Conservation (phyloP, 306 rosid genomes). For the Datisca glomerata region DNA sequence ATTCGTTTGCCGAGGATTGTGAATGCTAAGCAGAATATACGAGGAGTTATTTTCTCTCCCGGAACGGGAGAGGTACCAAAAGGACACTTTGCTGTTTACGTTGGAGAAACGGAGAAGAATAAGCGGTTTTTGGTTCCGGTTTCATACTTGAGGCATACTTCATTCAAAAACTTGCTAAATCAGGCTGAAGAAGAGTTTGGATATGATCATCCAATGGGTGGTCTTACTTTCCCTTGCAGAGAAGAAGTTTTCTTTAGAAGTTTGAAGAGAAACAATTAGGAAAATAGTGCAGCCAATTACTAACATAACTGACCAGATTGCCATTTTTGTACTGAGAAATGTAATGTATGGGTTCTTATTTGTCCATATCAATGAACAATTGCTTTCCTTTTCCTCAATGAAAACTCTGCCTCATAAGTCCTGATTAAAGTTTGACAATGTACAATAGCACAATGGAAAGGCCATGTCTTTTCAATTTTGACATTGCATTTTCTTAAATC, state of each 20-base stretch:
- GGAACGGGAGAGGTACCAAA: slow-evolving; percentile 7
- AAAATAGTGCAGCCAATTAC: not conserved
- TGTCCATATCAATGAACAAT: not conserved
- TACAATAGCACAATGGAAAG: not conserved
- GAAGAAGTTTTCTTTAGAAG: slow-evolving; percentile 5
- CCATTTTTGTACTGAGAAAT: not conserved
- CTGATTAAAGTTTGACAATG: not conserved
- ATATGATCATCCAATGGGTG: slow-evolving; percentile 24
- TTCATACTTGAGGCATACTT: slow-evolving; percentile 29
- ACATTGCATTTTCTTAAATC: not conserved
- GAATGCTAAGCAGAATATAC: slow-evolving; percentile 4
- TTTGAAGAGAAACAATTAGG: not conserved
- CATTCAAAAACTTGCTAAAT: slow-evolving; percentile 18
- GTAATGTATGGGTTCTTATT: not conserved
- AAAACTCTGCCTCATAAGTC: not conserved
- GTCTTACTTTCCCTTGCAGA: slow-evolving; percentile 29
- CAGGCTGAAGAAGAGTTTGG: slow-evolving; percentile 35
- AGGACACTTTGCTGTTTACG: slow-evolving; percentile 23
- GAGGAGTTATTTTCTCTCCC: not conserved
- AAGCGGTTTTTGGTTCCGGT: slow-evolving; percentile 23
- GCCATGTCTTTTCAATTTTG: not conserved
- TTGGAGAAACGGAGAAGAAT: slow-evolving; percentile 27
- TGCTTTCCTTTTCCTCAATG: not conserved
- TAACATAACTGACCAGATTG: not conserved
- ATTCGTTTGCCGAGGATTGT: slow-evolving; percentile 8